These are phyloP conservation scores for Citrullus amarus DNA, from an alignment of 306 rosid genomes.

Conservation along the genomic window DNA sequence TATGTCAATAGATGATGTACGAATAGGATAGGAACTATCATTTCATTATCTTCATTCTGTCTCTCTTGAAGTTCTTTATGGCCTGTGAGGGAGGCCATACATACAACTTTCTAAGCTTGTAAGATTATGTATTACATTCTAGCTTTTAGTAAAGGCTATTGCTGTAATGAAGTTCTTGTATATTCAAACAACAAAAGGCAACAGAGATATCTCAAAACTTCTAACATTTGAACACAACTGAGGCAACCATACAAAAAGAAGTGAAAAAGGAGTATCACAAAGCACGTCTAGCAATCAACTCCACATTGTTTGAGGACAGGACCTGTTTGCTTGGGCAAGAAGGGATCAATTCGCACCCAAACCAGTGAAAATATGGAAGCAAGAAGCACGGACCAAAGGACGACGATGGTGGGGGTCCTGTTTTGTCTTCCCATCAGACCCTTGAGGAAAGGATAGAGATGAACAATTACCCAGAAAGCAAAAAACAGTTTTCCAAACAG, in stretches of 20 bases:
- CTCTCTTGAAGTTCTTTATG: no score
- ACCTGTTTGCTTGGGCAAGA: constrained; percentile 77
- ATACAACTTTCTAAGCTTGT: neutral
- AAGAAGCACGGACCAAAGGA: constrained; percentile 71
- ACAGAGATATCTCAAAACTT: neutral
- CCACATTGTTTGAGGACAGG: constrained; percentile 91
- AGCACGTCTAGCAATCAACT: constrained; percentile 49
- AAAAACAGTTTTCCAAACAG: constrained; percentile 82
- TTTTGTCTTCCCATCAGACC: constrained; percentile 90
- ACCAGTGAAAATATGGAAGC: constrained; percentile 76
- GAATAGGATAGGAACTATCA: neutral
- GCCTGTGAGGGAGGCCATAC: no score
- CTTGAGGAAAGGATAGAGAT: constrained; percentile 92
- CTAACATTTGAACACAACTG: neutral
- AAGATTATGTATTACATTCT: neutral
- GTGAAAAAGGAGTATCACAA: constrained; percentile 12
- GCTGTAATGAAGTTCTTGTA: neutral
- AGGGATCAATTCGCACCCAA: constrained; percentile 88
- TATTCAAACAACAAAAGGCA: constrained; percentile 3
- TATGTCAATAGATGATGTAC: neutral
- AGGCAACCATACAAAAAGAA: neutral
- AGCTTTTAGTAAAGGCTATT: neutral
- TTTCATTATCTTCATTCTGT: neutral
- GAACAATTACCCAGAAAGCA: constrained; percentile 85
- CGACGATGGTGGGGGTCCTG: constrained; percentile 82